Percentiles rank a stretch among this genome's conserved stretches.
Conservation (phyloP, 768 basidiomycete species). For the Suillus spraguei region DNA sequence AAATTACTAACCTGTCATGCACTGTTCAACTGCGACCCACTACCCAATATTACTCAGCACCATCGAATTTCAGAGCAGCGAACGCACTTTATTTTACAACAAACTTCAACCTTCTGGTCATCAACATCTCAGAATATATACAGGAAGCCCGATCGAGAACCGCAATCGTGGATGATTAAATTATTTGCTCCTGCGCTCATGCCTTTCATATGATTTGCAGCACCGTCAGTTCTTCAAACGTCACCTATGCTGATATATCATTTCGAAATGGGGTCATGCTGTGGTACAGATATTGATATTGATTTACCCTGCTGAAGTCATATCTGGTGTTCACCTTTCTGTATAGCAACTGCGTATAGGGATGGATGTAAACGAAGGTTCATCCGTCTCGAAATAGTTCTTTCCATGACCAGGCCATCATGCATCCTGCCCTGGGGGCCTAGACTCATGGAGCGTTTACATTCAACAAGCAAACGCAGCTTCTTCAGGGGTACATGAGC, state of each 20-base stretch:
- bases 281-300: background rate
- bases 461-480: background rate
- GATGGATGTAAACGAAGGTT: background rate
- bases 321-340: background rate
- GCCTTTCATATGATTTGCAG: background rate
- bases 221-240: background rate
- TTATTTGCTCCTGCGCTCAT: background rate
- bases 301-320: background rate
- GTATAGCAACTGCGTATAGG: background rate
- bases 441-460: background rate
- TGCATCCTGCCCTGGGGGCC: background rate
- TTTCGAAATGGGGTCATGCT: background rate
- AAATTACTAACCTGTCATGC: too few relatives aligned
- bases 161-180: background rate
- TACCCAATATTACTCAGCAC: too few relatives aligned
- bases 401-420: background rate
- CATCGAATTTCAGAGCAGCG: too few relatives aligned
- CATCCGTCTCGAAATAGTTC: too few relatives aligned
- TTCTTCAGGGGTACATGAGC: background rate
- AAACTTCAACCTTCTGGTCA: too few relatives aligned
- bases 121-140: background rate
- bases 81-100: too few relatives aligned
- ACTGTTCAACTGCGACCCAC: too few relatives aligned
- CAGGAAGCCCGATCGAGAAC: background rate
- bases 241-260: background rate